Conservation (phyloP, 768 basidiomycete species). For the Lactarius evosmus region DNA sequence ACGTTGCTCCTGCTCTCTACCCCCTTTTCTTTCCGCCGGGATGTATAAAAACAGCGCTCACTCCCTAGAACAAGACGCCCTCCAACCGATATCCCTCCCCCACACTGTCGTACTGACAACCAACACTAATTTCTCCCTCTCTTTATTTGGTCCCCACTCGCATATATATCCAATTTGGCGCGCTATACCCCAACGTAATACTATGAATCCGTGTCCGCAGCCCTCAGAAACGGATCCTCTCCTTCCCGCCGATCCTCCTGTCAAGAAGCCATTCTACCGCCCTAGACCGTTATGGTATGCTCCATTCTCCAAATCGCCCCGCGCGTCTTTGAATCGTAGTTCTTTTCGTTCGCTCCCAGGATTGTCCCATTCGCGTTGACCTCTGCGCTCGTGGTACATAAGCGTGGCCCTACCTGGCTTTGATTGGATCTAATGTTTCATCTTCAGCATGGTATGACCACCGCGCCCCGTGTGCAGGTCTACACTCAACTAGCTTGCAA, state of each 20-base stretch:
- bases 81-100: background rate
- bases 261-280: slow-evolving; percentile 49
- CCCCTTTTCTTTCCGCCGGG: background rate
- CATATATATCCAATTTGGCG: background rate
- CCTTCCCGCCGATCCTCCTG: slow-evolving; percentile 21
- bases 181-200: slow-evolving; percentile 7
- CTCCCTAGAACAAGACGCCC: background rate
- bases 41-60: slow-evolving; percentile 14
- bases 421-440: slow-evolving; percentile 13
- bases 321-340: background rate
- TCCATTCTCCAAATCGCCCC: background rate
- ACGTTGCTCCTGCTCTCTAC: slow-evolving; percentile 12
- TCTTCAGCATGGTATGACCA: slow-evolving; percentile 69
- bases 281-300: slow-evolving; percentile 47
- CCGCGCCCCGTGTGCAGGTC: slow-evolving; percentile 75
- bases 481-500: slow-evolving; percentile 76
- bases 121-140: background rate
- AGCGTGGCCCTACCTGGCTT: background rate
- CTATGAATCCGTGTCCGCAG: slow-evolving; percentile 2
- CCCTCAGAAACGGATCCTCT: slow-evolving; percentile 24
- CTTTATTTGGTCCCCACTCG: background rate
- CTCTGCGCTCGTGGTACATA: slow-evolving; percentile 62
- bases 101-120: background rate
- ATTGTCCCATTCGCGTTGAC: slow-evolving; percentile 67
- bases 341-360: slow-evolving; percentile 40